Percentiles rank a stretch among this genome's conserved stretches.
Evolutionary conservation across 2,329 filamentous ascomycete species (phyloP).

Genomic region (Aspergillus chevalieri): DNA sequence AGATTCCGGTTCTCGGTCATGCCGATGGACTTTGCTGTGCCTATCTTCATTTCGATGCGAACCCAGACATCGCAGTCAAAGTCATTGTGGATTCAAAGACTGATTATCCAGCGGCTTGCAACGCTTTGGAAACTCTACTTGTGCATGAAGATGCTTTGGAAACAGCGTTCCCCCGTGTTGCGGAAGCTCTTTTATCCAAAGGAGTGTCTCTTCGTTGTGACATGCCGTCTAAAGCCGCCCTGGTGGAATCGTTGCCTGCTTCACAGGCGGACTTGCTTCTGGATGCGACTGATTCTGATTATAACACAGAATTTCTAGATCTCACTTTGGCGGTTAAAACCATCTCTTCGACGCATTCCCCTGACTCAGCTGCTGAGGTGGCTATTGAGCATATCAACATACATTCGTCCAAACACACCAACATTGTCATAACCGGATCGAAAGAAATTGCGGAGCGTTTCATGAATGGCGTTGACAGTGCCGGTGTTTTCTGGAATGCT

Average conservation of each 20-base stretch:
- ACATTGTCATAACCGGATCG: constrained; percentile 74
- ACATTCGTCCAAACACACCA: constrained; percentile 90
- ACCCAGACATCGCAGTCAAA: constrained; percentile 62
- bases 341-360: constrained; percentile 43
- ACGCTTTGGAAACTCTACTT: constrained; percentile 85
- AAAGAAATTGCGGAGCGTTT: constrained; percentile 67
- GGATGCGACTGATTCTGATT: constrained; percentile 66
- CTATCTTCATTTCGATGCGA: constrained; percentile 75
- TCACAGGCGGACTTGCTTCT: constrained; percentile 49
- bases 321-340: constrained; percentile 79
- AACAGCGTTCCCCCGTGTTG: constrained; percentile 64
- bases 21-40: constrained; percentile 87
- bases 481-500: constrained; percentile 95
- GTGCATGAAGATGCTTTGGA: constrained; percentile 66
- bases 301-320: constrained; percentile 81
- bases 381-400: constrained; percentile 86
- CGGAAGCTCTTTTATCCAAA: constrained; percentile 64
- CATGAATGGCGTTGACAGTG: constrained; percentile 78
- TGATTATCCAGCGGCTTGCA: constrained; percentile 92
- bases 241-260: constrained; percentile 46
- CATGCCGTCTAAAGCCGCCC: constrained; percentile 56
- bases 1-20: constrained; percentile 92
- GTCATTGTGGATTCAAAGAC: constrained; percentile 89
- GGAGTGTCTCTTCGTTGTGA: constrained; percentile 84
- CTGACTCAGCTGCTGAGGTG: constrained; percentile 49